These are phyloP conservation scores for Pichia sp. DNA, from an alignment of 1,139 yeast genomes.

Conservation along the genomic window DNA sequence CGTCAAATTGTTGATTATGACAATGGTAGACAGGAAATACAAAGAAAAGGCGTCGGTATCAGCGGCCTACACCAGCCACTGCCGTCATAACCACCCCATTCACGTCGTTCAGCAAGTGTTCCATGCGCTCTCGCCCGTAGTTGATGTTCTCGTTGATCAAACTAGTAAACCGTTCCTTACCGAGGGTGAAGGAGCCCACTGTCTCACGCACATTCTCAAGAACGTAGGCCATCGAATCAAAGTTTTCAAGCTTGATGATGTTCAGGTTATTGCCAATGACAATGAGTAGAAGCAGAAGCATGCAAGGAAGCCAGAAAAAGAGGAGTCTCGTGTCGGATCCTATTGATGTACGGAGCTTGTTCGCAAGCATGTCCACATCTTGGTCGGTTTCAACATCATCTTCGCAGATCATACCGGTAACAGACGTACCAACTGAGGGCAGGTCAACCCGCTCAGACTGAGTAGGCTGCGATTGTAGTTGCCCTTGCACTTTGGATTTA, in stretches of 20 bases:
- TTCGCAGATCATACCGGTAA: slow-evolving; percentile 3
- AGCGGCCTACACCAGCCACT: slow-evolving; percentile 21
- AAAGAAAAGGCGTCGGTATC: background rate
- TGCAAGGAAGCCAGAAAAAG: slow-evolving; percentile 81
- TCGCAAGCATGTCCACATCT: slow-evolving; percentile 25
- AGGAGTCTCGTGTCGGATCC: slow-evolving; percentile 77
- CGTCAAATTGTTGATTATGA: no score
- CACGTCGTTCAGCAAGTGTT: slow-evolving; percentile 42
- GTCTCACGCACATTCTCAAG: slow-evolving; percentile 35
- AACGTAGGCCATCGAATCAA: slow-evolving; percentile 17
- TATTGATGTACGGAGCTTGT: slow-evolving; percentile 42
- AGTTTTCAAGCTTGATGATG: slow-evolving; percentile 25
- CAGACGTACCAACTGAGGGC: background rate
- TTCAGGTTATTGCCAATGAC: slow-evolving; percentile 44
- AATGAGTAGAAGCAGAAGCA: slow-evolving; percentile 47
- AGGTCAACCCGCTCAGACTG: no score
- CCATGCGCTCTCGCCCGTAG: slow-evolving; percentile 65
- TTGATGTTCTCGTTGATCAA: slow-evolving; percentile 49
- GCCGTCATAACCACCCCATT: slow-evolving; percentile 32
- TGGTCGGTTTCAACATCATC: slow-evolving; percentile 23
- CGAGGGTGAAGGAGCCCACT: slow-evolving; percentile 57
- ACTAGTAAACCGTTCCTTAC: slow-evolving; percentile 56
- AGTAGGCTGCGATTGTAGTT: no score
- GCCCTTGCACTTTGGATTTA: background rate
- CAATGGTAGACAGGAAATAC: background rate